Percentiles rank a stretch among this genome's conserved stretches.
phyloP scores from a whole-genome alignment of 805 yeast genomes.

The Metschnikowia orientalis region DNA sequence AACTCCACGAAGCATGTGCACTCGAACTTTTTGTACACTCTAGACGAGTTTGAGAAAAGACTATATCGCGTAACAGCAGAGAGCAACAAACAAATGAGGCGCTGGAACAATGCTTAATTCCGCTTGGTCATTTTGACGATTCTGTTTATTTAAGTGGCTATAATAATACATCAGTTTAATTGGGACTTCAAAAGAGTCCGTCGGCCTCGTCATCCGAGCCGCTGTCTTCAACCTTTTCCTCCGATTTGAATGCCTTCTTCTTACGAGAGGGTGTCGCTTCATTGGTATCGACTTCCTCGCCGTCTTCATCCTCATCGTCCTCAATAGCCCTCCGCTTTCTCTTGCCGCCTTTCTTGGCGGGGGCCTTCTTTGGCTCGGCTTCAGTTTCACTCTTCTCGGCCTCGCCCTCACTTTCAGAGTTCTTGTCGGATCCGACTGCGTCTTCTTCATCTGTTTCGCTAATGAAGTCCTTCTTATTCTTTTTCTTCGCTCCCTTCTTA shows the following conservation, averaged over 20 bases:
- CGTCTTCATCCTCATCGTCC: conserved; percentile 31
- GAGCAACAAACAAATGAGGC: conserved; percentile 37
- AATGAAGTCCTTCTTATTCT: conserved; percentile 29
- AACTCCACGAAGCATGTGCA: conserved; percentile 47
- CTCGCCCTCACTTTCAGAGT: conserved; percentile 12
- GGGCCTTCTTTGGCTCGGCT: conserved; percentile 6
- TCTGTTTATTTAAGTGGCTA: not conserved
- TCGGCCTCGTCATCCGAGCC: conserved; percentile 42
- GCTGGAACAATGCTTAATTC: conserved; percentile 28
- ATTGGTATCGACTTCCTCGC: conserved; percentile 8
- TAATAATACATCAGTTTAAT: not conserved
- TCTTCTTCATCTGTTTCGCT: conserved; percentile 34
- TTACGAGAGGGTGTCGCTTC: conserved; percentile 19
- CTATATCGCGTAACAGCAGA: conserved; percentile 53
- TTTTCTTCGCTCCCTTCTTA: conserved; percentile 23
- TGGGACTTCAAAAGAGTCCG: conserved; percentile 13
- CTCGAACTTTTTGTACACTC: conserved; percentile 51
- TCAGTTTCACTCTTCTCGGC: no score
- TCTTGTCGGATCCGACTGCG: conserved; percentile 20
- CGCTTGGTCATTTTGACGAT: no score
- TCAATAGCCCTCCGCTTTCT: conserved; percentile 28
- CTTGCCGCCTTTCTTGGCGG: conserved; percentile 19
- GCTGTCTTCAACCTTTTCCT: conserved; percentile 40
- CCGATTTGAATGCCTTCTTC: conserved; percentile 27
- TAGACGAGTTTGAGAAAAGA: conserved; percentile 74